Evolutionary conservation across 129 eudicot species (phyloP), one percentile per base, ranked within the genome.

Genomic region (Dittrichia graveolens): DNA sequence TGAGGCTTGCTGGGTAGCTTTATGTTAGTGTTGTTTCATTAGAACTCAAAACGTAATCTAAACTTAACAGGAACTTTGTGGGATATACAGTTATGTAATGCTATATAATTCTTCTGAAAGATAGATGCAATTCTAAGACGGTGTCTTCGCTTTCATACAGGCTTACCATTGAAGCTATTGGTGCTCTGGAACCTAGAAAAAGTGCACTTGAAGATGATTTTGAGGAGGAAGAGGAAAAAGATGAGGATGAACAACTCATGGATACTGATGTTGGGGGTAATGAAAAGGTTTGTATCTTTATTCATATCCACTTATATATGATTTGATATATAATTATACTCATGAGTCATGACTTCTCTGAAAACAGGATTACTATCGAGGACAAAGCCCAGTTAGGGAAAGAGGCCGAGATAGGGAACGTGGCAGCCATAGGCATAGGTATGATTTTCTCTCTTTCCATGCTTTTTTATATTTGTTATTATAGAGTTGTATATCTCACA

Each of bases 141-240:
- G n/a, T 60, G 62, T 11, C 19, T 53, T 76, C 62, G 56, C 8
- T 24, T 64, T 58, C 58, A n/a, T 14, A 11, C 83, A 91, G 97
- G 82, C 86, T 86, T 88, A 85, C 91, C 14, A 83, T 88, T 72
- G 97, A 91, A 85, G 72, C 84, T 44, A 78, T 83, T 73, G 95
- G 92, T 73, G 72, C 95, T 16, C 49, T 94, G 35, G 98, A 90
- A 69, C 95, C 89, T 61, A 80, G 98, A 75, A 87, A 91, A 82
- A 94, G 98, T 83, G 98, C 92, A 42, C 89, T 94, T 50, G 98
- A 94, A 84, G 98, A 94, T 82, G 98, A 94, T 74, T 94, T 90
- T 77, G 98, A 94, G 82, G 98, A 93, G 74, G 98, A 94, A 70
- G 99, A 94, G 79, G 98, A 94, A 69, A 94, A 94, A 41, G 98